Base-by-base conservation (phyloP, 805 yeast species). In the Allodekkera sacchari region DNA sequence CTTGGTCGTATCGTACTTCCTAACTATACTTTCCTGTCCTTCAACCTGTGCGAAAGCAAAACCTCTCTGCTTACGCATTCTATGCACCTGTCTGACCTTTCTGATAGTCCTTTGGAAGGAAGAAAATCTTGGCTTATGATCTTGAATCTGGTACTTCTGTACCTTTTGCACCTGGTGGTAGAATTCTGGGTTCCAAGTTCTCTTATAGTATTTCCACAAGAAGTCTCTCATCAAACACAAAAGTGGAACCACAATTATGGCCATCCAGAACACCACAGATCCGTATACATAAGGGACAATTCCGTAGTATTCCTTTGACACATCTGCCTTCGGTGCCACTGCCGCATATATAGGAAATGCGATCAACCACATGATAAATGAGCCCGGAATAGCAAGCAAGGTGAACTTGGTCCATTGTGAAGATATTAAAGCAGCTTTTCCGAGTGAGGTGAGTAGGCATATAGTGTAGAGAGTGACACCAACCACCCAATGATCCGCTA, bases 31-130 rank as follows among this genome's bases (percentile, higher is more conserved):
- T 43, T 87, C 96, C 59, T 88, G 96, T 22, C 94, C 94, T 53
- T 83, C 95, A 28, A 83, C 87, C 57, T 92, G 97, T 6, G 96
- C 87, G 49, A 92, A 92, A 2, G 99, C 99, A 66, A 84, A 92
- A 5, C 99, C 99, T 59, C 97, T 77, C 60, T 92, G 98, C 51
- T 92, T 92, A 54, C 94, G 83, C 83, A 92, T 89, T 57, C 99
- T 73, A 57, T 89, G 95, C 23, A 92, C 97, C 58, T 94, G 99
- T 58, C 99, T 79, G 16, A 92, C 97, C 52, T 87, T 92, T 51
- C 97, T 71, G 35, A 92, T 92, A 5, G 97, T 96, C 55, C 82
- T 87, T 57, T 92, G 98, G 68, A 92, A 92, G 42, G 88, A 94
- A 45, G 87, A 95, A 71, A 88, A 76, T 45, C 96, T 75, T n/a